Base-by-base conservation (phyloP, 768 basidiomycete genomes). In the Tubosaeta sp. region DNA sequence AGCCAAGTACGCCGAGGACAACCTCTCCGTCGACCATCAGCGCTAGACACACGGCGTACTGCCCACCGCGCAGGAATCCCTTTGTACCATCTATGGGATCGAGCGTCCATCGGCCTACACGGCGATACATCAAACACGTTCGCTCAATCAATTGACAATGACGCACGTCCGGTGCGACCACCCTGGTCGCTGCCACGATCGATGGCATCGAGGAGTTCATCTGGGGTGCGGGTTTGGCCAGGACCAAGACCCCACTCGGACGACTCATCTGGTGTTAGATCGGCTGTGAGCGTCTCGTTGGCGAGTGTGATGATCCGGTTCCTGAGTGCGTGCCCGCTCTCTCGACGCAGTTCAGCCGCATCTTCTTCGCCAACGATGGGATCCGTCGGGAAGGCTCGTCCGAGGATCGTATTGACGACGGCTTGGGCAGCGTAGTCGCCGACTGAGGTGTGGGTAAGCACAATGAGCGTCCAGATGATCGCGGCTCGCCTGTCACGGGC, bases 291-390 rank as follows among this genome's bases (percentile, higher is more conserved):
- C 0, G 87, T 82, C 34, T 91, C 88, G 63, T 91, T 93, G 4
- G 93, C 90, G 27, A 99, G 84, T 32, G 79, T 71, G 39, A 91
- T 78, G 54, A 98, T 89, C 39, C 88, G 80, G 25, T 81, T 74
- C 34, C 81, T 65, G 47, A 94, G 70, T 0, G 58, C 62, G 9
- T 55, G 60, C 3, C 73, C 72, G 8, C 72, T 71, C 39, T 76
- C 79, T 2, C 62, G 66, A 7, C 88, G 81, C 17, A 98, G 71
- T 48, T 92, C 90, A 0, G 81, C 74, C 0, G 95, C 86, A 66
- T 97, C 92, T 70, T 99, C 95, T 69, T 99, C 97, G 31, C 95
- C 97, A 35, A 98, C 86, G 64, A 98, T 91, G 9, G 81, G 81
- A 70, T 97, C 94, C 1, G 76, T 60, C 0, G 95, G 95, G 71